Conservation (phyloP, 192 early-diverging fungal species). For the Physocladia obscura region DNA sequence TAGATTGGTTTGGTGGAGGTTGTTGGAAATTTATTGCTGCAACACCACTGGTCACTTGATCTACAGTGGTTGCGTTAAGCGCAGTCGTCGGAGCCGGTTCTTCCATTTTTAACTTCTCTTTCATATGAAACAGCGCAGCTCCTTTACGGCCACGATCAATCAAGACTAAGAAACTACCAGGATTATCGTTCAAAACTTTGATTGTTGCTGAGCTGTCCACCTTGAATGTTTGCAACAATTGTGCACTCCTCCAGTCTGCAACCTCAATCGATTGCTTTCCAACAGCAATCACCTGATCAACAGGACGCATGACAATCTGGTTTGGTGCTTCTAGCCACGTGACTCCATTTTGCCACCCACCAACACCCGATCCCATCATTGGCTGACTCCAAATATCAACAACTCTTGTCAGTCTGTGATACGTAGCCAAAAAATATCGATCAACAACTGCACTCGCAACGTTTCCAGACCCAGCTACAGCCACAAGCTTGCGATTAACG, state of each 20-base stretch:
- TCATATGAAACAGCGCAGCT: constrained; percentile 37
- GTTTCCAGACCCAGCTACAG: constrained; percentile 37
- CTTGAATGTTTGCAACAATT: constrained; percentile 39
- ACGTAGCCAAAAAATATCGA: constrained; percentile 58
- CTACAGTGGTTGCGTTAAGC: background rate
- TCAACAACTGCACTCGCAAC: constrained; percentile 22
- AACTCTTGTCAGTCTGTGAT: constrained; percentile 48
- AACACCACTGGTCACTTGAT: background rate
- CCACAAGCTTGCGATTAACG: constrained; percentile 58
- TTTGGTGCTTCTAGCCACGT: constrained; percentile 51
- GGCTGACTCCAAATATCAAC: constrained; percentile 49
- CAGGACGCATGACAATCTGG: constrained; percentile 45
- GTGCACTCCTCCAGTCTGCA: constrained; percentile 52
- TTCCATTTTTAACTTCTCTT: constrained; percentile 31
- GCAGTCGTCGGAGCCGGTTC: background rate
- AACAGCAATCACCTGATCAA: constrained; percentile 46
- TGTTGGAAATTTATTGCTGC: background rate
- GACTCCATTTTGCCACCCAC: constrained; percentile 58
- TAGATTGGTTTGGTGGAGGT: too few species aligned
- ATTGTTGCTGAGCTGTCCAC: constrained; percentile 32
- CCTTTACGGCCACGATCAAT: constrained; percentile 45
- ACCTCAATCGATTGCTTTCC: constrained; percentile 48
- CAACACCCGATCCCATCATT: constrained; percentile 57
- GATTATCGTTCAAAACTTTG: constrained; percentile 26
- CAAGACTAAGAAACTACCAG: constrained; percentile 30